Base-by-base conservation (phyloP, 2,329 filamentous ascomycete genomes). In the Ophiostoma ips region DNA sequence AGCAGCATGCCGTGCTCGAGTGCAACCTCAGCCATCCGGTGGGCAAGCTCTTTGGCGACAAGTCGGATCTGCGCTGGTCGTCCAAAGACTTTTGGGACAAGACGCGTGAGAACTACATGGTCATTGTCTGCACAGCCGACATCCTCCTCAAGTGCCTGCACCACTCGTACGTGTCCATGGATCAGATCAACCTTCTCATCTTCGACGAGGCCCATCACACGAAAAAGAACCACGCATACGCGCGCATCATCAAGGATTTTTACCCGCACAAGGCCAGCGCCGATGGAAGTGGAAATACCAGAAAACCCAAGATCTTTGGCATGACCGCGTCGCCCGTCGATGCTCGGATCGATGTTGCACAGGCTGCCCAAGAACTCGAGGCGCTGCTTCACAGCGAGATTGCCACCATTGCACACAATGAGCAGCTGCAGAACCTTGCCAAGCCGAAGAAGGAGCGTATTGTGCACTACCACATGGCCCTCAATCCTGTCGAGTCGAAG, bases 271-370 rank as follows among this genome's bases (percentile, higher is more conserved):
- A 63, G 0, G 58, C 61, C 0, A 67, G 66, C 41, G 58, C 72
- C 30, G 55, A 62, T 0, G 57, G 61, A 0, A 67, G 62, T 0
- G 57, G 61, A 0, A 67, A 66, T 46, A 58, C 61, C 0, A 67
- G 66, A 45, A 73, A 79, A 5, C 92, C 92, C 4, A 83, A 81
- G 35, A 81, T 98, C 18, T 84, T 98, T 56, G 90, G 90, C 24
- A 95, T 96, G 90, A 98, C 92, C 1, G 92, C 92, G 8, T 96
- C 92, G 0, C 92, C 92, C 0, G 83, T 95, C 3, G 89, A 96
- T 66, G 80, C 86, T 0, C 84, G 86, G 59, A 75, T 76, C 0
- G 81, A 95, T 56, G 74, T 94, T 28, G 70, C 72, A 15, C 70
- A 77, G 53, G 86, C 85, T 35, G 84, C 86, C 0, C 68, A 69